Evolutionary conservation across 2,329 filamentous ascomycete genomes (phyloP), one percentile per base, ranked within the genome.

Genomic region (Zarea fungicola): DNA sequence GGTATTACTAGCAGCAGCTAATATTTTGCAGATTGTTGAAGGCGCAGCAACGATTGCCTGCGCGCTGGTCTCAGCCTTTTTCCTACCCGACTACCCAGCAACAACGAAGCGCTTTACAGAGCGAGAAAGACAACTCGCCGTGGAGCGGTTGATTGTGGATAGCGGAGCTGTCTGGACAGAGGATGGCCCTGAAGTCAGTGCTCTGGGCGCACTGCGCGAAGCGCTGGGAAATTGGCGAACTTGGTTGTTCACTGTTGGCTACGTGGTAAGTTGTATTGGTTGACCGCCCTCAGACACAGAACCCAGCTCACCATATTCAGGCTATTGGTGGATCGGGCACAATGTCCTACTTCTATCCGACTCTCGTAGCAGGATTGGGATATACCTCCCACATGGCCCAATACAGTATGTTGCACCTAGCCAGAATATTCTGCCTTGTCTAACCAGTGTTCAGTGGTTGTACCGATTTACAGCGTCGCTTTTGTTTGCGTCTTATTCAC

Each of bases 31-130:
- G 46, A 76, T 84, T 51, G 68, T 84, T 22, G 80, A 85, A 65
- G 85, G 85, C 2, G 67, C 87, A 2, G 70, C 77, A 0, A 88
- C 85, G 0, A 71, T 87, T 3, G 2, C 87, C 1, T 72, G 86
- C 6, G 85, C 83, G 1, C 50, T 84, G 6, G 63, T 71, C 1
- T 83, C 78, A 4, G 87, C 83, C 66, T 87, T 80, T 77, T 73
- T 84, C 64, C 83, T 89, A 1, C 78, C 86, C 56, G 85, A 91
- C 60, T 91, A 87, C 60, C 87, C 87, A 0, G 83, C 86, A 56
- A 74, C 83, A 48, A 85, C 85, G 6, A 77, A 61, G 1, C 90
- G 89, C 62, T 72, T 91, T 6, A 77, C 77, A 0, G 71, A 75
- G 2, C 72, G 73, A 8, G 85, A 91, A 57, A 80, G 84, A 14